phyloP scores from a whole-genome alignment of 129 eudicot species.

The Apium graveolens region DNA sequence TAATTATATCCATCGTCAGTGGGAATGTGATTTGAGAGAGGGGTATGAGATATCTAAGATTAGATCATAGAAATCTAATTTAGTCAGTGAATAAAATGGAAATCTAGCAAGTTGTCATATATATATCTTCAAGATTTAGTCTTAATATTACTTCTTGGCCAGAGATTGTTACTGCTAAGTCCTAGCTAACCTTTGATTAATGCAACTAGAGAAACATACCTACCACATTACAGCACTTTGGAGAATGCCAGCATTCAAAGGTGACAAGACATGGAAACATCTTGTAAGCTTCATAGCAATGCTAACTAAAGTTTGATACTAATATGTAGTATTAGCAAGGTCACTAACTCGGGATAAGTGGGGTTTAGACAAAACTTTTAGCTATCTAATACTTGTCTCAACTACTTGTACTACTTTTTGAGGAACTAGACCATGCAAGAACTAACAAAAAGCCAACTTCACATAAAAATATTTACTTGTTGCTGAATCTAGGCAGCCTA shows the following conservation, averaged over 20 bases:
- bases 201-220: conserved; percentile 8
- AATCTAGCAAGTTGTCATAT: not conserved
- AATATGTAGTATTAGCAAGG: conserved; percentile 12
- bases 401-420: conserved; percentile 45
- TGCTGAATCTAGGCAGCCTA: conserved; percentile 42
- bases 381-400: conserved; percentile 30
- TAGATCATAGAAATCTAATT: conserved; percentile 29
- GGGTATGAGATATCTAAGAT: conserved; percentile 46
- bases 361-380: conserved; percentile 12
- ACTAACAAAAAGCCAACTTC: conserved; percentile 21
- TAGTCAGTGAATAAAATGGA: conserved; percentile 6
- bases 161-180: not conserved
- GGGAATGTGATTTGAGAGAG: too few species aligned
- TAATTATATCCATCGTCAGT: too few species aligned
- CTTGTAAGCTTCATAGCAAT: conserved; percentile 50
- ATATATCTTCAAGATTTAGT: too few species aligned
- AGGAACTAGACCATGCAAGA: conserved; percentile 40
- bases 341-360: conserved; percentile 37
- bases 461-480: conserved; percentile 26
- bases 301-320: conserved; percentile 35
- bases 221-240: not conserved
- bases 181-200: not conserved
- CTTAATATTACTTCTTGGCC: too few species aligned
- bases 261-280: conserved; percentile 34
- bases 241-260: not conserved